Conservation (phyloP, 371 early-diverging fungal species). For the Dichotomocladium elegans region DNA sequence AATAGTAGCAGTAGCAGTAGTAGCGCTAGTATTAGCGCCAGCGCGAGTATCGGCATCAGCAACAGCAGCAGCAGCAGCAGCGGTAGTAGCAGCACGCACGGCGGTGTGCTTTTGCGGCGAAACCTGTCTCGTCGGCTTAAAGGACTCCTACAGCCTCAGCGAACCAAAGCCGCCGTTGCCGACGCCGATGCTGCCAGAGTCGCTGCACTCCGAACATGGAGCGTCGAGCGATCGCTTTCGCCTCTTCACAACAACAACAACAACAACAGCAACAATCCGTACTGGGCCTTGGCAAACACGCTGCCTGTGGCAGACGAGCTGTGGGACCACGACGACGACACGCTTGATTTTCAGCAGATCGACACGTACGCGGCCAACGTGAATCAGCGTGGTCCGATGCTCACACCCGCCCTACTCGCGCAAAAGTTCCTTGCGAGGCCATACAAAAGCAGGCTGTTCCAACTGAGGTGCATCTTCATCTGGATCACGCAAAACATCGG, state of each 20-base stretch:
- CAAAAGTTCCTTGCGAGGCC: slow-evolving; percentile 54
- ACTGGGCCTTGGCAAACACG: slow-evolving; percentile 26
- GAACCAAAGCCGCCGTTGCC: slow-evolving; percentile 20
- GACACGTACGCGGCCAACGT: slow-evolving; percentile 56
- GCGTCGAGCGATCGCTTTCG: slow-evolving; percentile 20
- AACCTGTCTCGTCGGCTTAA: slow-evolving; percentile 27
- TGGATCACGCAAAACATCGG: slow-evolving; percentile 59
- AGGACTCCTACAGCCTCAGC: slow-evolving; percentile 32
- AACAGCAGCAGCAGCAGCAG: too few relatives aligned
- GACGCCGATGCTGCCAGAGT: slow-evolving; percentile 24
- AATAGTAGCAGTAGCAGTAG: slow-evolving; percentile 15
- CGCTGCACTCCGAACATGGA: slow-evolving; percentile 12
- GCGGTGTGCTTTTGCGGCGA: slow-evolving; percentile 16
- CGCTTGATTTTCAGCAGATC: slow-evolving; percentile 41
- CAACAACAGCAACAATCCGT: background rate
- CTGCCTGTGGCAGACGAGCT: slow-evolving; percentile 13
- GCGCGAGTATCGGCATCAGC: too few relatives aligned
- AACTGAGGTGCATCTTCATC: slow-evolving; percentile 46
- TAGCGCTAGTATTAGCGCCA: slow-evolving; percentile 13
- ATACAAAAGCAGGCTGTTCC: slow-evolving; percentile 41
- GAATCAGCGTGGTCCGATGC: slow-evolving; percentile 46
- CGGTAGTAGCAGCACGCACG: too few relatives aligned
- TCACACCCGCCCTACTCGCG: slow-evolving; percentile 50
- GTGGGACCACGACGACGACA: slow-evolving; percentile 12
- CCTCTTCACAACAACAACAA: slow-evolving; percentile 8